These are phyloP conservation scores for Paraphoma sp. DNA, from an alignment of 2,329 filamentous ascomycete species.

Conservation along the genomic window DNA sequence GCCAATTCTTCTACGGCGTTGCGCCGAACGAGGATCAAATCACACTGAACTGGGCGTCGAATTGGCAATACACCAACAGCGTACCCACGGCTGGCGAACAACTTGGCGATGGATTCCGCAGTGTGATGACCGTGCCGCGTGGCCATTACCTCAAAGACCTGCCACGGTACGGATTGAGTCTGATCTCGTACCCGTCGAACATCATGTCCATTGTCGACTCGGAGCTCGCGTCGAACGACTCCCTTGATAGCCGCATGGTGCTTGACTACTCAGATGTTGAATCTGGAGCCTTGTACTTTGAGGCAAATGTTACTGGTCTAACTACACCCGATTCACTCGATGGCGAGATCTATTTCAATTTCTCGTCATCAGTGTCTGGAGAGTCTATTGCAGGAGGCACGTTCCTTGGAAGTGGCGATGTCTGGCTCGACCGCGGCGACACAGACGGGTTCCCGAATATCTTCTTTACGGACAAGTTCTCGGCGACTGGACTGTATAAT, in stretches of 20 bases:
- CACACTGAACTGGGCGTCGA: slow-evolving; percentile 64
- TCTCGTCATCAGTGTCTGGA: slow-evolving; percentile 56
- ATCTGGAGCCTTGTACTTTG: slow-evolving; percentile 62
- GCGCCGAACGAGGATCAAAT: slow-evolving; percentile 54
- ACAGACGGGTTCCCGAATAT: slow-evolving; percentile 60
- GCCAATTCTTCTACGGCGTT: slow-evolving; percentile 58
- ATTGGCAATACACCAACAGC: slow-evolving; percentile 64
- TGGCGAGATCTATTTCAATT: slow-evolving; percentile 60
- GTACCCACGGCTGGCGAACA: slow-evolving; percentile 63
- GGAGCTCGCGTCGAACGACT: slow-evolving; percentile 51
- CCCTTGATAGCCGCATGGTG: slow-evolving; percentile 57
- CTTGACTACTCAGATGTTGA: slow-evolving; percentile 60
- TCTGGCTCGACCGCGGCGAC: slow-evolving; percentile 59
- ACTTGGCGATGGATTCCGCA: slow-evolving; percentile 53
- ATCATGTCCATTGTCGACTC: slow-evolving; percentile 55
- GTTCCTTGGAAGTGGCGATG: slow-evolving; percentile 55
- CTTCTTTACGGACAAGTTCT: slow-evolving; percentile 64
- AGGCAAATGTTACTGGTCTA: slow-evolving; percentile 59
- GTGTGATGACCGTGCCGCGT: slow-evolving; percentile 60
- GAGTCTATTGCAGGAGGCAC: slow-evolving; percentile 60
- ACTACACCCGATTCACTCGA: slow-evolving; percentile 35
- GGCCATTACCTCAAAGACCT: slow-evolving; percentile 60
- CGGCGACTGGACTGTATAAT: slow-evolving; percentile 36
- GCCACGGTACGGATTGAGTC: slow-evolving; percentile 58
- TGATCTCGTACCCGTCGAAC: slow-evolving; percentile 60